phyloP scores from a whole-genome alignment of 2,329 filamentous ascomycete species.

The Neofusicoccum cordaticola region DNA sequence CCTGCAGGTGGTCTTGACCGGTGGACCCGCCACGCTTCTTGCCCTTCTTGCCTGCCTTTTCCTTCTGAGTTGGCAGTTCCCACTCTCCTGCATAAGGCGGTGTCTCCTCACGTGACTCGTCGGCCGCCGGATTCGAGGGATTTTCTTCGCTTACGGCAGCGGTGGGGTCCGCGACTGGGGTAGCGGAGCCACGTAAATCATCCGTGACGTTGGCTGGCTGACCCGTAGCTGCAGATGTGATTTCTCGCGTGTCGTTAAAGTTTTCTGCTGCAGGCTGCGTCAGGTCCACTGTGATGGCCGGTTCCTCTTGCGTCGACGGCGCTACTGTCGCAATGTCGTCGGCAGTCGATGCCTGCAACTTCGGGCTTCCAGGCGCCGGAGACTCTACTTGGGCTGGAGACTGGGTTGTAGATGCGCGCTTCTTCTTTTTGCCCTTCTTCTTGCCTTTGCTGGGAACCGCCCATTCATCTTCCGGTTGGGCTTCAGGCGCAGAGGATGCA shows the following conservation, averaged over 20 bases:
- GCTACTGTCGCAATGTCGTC: neutral
- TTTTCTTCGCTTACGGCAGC: slow-evolving; percentile 7
- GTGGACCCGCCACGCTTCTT: slow-evolving; percentile 2
- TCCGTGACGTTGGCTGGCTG: neutral
- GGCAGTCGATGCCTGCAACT: neutral
- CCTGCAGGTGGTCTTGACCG: neutral
- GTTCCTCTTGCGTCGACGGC: neutral
- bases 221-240: neutral
- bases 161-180: neutral
- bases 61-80: slow-evolving; percentile 11
- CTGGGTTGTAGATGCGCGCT: slow-evolving; percentile 20
- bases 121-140: neutral
- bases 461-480: slow-evolving; percentile 18
- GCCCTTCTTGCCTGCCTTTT: neutral
- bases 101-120: neutral
- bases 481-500: neutral
- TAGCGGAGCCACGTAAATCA: slow-evolving; percentile 6
- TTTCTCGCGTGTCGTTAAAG: neutral
- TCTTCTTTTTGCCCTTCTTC: slow-evolving; percentile 36
- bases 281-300: neutral
- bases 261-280: neutral
- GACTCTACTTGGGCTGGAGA: neutral
- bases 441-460: slow-evolving; percentile 25
- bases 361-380: neutral
- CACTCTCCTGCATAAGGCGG: slow-evolving; percentile 10